Conservation (phyloP, 2,329 filamentous ascomycete genomes). For the Daldinia sp. region DNA sequence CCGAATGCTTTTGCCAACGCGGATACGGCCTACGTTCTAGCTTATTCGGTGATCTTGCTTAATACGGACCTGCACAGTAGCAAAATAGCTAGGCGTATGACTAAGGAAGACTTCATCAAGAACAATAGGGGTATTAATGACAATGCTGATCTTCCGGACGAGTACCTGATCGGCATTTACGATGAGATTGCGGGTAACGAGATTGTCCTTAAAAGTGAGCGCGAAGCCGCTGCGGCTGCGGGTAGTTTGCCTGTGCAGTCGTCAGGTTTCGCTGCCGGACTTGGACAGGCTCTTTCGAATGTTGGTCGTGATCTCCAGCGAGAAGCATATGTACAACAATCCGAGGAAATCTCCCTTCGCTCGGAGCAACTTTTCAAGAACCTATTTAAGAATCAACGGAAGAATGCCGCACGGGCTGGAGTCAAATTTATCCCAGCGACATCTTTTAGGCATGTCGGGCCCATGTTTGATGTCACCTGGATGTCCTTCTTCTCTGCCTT, state of each 20-base stretch:
- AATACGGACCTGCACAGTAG: conserved; percentile 95
- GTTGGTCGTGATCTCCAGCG: conserved; percentile 91
- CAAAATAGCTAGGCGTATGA: conserved; percentile 89
- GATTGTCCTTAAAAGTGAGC: conserved; percentile 93
- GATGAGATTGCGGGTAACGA: conserved; percentile 93
- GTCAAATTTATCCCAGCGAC: conserved; percentile 90
- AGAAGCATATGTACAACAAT: conserved; percentile 94
- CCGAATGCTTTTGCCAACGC: conserved; percentile 98
- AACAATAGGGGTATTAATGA: conserved; percentile 99
- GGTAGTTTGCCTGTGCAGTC: conserved; percentile 71
- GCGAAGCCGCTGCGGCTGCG: conserved; percentile 86
- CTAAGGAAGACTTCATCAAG: conserved; percentile 97
- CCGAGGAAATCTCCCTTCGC: conserved; percentile 84
- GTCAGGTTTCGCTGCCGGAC: conserved; percentile 80
- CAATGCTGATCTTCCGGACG: conserved; percentile 89
- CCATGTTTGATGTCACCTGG: conserved; percentile 99
- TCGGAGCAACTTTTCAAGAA: conserved; percentile 92
- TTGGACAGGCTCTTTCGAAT: conserved; percentile 90
- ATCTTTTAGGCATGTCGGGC: conserved; percentile 93
- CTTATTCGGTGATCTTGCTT: conserved; percentile 95
- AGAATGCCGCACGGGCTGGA: conserved; percentile 76
- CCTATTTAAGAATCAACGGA: conserved; percentile 88
- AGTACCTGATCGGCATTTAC: conserved; percentile 89
- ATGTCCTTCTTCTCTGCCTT: conserved; percentile 98
- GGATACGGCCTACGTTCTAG: conserved; percentile 94